Percentiles rank a stretch among this genome's conserved stretches.
Evolutionary conservation across 1,284 basidiomycete species (phyloP).

Genomic region (Phellinidium pouzarii): DNA sequence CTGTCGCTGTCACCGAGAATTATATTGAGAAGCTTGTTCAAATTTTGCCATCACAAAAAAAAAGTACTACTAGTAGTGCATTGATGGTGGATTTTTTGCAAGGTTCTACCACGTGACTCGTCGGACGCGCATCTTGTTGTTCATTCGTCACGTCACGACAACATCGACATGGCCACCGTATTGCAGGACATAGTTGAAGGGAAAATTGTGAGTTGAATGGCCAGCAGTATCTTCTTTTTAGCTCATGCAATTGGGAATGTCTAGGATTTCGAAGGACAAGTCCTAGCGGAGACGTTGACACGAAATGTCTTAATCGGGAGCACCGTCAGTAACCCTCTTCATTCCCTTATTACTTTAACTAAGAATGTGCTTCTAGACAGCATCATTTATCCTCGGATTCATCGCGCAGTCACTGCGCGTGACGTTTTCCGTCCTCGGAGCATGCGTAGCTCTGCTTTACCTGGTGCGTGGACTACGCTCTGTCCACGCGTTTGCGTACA

Average conservation of each 20-base stretch:
- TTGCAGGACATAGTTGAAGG: conserved; percentile 43
- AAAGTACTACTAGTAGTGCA: too few relatives aligned
- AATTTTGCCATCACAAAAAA: too few relatives aligned
- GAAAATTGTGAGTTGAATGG: conserved; percentile 38
- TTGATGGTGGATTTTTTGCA: too few relatives aligned
- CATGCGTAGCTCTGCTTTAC: conserved; percentile 38
- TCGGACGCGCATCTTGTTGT: too few relatives aligned
- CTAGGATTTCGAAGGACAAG: conserved; percentile 73
- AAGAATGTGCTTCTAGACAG: conserved; percentile 38
- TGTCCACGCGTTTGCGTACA: background rate
- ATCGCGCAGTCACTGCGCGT: conserved; percentile 50
- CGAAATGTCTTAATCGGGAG: conserved; percentile 28
- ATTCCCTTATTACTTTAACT: background rate
- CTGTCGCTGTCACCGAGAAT: too few relatives aligned
- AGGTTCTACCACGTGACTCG: too few relatives aligned
- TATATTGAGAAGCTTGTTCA: too few relatives aligned
- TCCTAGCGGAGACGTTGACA: conserved; percentile 46
- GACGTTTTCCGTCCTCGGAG: conserved; percentile 49
- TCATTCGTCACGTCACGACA: too few relatives aligned
- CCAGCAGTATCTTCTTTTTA: too few relatives aligned
- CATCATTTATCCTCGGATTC: conserved; percentile 60
- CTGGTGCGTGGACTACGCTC: conserved; percentile 38
- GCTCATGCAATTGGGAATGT: too few relatives aligned
- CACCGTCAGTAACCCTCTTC: background rate
- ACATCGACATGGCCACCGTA: conserved; percentile 8